Conservation (phyloP, 139 green algal genomes). For the Penium margaritaceum region DNA sequence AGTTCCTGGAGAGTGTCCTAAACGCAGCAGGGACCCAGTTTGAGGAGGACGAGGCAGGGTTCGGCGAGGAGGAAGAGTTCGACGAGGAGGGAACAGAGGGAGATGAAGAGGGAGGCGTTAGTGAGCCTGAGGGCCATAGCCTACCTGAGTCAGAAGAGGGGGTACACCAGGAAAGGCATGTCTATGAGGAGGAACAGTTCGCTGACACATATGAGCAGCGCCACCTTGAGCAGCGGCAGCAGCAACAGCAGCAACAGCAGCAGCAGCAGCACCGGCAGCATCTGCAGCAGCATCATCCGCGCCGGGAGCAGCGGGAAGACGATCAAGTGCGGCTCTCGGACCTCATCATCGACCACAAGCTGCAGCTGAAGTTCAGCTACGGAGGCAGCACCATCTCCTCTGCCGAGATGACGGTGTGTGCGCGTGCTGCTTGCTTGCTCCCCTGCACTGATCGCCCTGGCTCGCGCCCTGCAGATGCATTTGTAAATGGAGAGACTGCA, state of each 20-base stretch:
- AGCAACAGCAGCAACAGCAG: no score
- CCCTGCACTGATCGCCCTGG: not conserved
- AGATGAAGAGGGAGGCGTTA: not conserved
- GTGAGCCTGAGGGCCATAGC: not conserved
- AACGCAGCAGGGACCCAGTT: no score
- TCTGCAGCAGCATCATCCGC: no score
- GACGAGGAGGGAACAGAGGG: not conserved
- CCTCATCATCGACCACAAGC: not conserved
- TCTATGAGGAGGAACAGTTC: no score
- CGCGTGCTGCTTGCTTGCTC: no score
- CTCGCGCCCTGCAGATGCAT: not conserved
- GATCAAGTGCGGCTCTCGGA: conserved; percentile 29
- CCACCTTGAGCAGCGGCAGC: no score
- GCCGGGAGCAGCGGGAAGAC: conserved; percentile 9
- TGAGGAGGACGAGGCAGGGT: no score
- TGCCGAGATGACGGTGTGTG: conserved; percentile 12
- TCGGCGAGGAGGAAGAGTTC: not conserved
- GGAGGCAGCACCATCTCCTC: conserved; percentile 33
- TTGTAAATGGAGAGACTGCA: not conserved
- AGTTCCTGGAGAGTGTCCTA: not conserved
- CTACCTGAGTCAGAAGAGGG: no score
- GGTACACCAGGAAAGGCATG: no score
- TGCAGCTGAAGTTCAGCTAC: conserved; percentile 14
- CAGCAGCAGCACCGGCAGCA: no score
- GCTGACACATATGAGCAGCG: no score